Base-by-base conservation (phyloP, 495 filamentous ascomycete species). In the Glonium stellatum region DNA sequence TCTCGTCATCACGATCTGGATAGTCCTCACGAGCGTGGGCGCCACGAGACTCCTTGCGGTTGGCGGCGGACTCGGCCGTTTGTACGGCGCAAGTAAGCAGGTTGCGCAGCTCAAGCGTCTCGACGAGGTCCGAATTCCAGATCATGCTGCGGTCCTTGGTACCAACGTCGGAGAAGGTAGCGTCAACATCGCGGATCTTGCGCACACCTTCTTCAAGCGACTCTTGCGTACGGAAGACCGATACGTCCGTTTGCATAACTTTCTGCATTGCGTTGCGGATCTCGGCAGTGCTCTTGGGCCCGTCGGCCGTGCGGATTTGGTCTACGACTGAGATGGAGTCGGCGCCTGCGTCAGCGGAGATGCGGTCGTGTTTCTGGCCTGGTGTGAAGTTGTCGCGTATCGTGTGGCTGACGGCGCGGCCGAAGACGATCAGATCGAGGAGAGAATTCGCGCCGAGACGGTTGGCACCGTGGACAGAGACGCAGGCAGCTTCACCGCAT, bases 131-230 rank as follows among this genome's bases (percentile, higher is more conserved):
- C 39, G 88, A 89, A 84, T 97, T 97, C 92, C 92, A 97, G 78
- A 97, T 96, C 93, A 97, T 96, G 83, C 88, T 92, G 70, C 92
- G 87, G 74, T 97, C 92, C 81, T 95, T 96, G 74, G 88, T 95
- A 68, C 89, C 88, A 61, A 97, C 84, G 71, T 96, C 82, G 57
- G 74, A 71, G 77, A 87, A 97, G 62, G 78, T 84, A 69, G 83
- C 74, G 72, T 97, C 93, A 66, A 97, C 86, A 61, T 87, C 80
- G 67, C 76, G 82, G 67, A 97, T 88, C 74, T 82, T 87, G 69
- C 76, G 72, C 44, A 93, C 88, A 79, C 92, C 92, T 71, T 93
- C 87, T 60, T 95, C 90, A 62, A 89, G 76, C 63, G 80, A 85
- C 76, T 92, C 87, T 74, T 97, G 90, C 51, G 91, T 97, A 71